Percentiles rank a stretch among this genome's conserved stretches.
phyloP scores from a whole-genome alignment of 2,329 filamentous ascomycete genomes.

The Colletotrichum sp. region DNA sequence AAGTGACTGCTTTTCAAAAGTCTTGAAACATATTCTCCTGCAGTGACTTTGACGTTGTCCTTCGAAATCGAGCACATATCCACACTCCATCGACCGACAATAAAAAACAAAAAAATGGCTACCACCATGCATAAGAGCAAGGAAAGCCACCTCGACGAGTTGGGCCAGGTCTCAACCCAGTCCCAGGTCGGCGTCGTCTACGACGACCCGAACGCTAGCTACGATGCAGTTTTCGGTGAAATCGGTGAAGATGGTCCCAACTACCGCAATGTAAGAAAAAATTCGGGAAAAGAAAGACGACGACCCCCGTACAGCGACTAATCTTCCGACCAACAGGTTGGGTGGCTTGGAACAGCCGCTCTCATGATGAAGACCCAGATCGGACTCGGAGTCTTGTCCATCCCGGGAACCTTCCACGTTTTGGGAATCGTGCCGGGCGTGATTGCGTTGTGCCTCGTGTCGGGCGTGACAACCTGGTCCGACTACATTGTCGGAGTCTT shows the following conservation, averaged over 20 bases:
- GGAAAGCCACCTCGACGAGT: slow-evolving; percentile 2
- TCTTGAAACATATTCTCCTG: neutral
- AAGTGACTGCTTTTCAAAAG: neutral
- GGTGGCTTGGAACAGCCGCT: slow-evolving; percentile 46
- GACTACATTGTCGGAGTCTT: slow-evolving; percentile 54
- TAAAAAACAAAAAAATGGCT: neutral
- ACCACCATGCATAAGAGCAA: neutral
- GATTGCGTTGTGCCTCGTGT: slow-evolving; percentile 44
- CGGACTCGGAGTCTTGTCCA: slow-evolving; percentile 53
- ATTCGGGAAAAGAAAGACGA: neutral
- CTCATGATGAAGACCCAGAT: slow-evolving; percentile 53
- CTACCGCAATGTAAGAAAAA: slow-evolving; percentile 31
- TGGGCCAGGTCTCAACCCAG: neutral
- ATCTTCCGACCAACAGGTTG: slow-evolving; percentile 31
- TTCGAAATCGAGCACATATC: neutral
- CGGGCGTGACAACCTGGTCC: slow-evolving; percentile 52
- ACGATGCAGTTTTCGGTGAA: slow-evolving; percentile 36
- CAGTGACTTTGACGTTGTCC: neutral
- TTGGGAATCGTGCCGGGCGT: slow-evolving; percentile 55
- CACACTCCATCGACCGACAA: neutral
- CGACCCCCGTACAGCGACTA: neutral
- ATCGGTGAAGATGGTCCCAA: slow-evolving; percentile 33
- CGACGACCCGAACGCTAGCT: slow-evolving; percentile 1
- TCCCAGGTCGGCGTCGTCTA: slow-evolving; percentile 10
- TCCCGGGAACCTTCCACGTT: slow-evolving; percentile 48